Base-by-base conservation (phyloP, 2,329 filamentous ascomycete genomes). In the Botrytis squamosa region DNA sequence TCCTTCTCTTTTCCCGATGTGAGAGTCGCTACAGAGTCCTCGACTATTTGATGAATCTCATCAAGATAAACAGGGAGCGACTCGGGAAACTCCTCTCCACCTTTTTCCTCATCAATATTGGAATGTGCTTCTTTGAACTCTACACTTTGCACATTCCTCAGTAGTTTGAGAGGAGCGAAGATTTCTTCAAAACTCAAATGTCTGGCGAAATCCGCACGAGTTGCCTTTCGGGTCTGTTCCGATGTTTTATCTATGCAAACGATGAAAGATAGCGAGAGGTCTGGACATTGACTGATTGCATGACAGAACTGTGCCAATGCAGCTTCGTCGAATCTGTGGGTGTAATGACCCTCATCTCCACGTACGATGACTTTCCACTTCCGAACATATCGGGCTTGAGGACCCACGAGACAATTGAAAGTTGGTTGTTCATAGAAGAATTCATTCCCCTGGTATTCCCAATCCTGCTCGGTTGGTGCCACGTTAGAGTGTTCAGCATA, bases 121-220 rank as follows among this genome's bases (percentile, higher is more conserved):
- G 36, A 38, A 68, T 68, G 49, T 42, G 66, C 66, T 57, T 68
- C 66, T 18, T 7, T 20, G 29, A 68, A 68, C 6, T 68, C 36
- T 3, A 68, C 66, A 1, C 14, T 9, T 4, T 42, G 6, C 2
- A 57, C n/a, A 0, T 68, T 57, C 10, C 66, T 38, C 1, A 68
- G 10, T 33, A 68, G 3, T 16, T 57, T 29, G 16, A 57, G 49
- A 3, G 66, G 22, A 57, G 49, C 40, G 22, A 57, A 68, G 4
- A 68, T 12, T 22, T 68, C 36, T 9, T 57, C 49, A 16, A 68
- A 68, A 8, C 12, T 8, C 38, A 57, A 42, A 33, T 63, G 22
- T 18, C 12, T 63, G 6, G 22, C 60, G 4, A 42, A 63, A 40
- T 63, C 36, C 6, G 38, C 20, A 5, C 20, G 25, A 18, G 18